These are phyloP conservation scores for Thielaviopsis musarum DNA, from an alignment of 2,329 filamentous ascomycete species.

Conservation along the genomic window DNA sequence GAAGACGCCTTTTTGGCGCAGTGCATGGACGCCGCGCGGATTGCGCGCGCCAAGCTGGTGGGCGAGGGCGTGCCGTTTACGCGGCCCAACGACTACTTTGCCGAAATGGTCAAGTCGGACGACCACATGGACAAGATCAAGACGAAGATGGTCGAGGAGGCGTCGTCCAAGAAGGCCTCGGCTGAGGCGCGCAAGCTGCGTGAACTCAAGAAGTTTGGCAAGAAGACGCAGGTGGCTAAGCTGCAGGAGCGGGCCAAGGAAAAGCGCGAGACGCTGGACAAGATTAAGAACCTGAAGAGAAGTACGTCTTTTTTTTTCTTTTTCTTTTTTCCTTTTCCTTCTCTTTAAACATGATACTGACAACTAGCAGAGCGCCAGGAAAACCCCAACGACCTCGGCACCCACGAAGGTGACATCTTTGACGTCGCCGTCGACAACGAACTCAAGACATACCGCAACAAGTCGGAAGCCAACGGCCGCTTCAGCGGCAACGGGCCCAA, in stretches of 20 bases:
- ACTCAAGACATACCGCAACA: slow-evolving; percentile 25
- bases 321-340: background rate
- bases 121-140: slow-evolving; percentile 97
- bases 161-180: slow-evolving; percentile 78
- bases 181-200: slow-evolving; percentile 81
- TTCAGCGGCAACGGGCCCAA: slow-evolving; percentile 28
- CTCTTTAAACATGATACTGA: slow-evolving; percentile 15
- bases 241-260: slow-evolving; percentile 84
- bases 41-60: slow-evolving; percentile 57
- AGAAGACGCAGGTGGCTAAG: slow-evolving; percentile 93
- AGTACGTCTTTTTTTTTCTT: slow-evolving; percentile 47
- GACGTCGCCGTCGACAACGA: slow-evolving; percentile 70
- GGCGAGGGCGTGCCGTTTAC: slow-evolving; percentile 75
- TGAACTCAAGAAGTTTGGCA: slow-evolving; percentile 97
- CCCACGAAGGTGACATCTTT: slow-evolving; percentile 71
- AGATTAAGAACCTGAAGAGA: slow-evolving; percentile 87
- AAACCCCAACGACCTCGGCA: slow-evolving; percentile 40
- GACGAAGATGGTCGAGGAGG: slow-evolving; percentile 81
- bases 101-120: slow-evolving; percentile 97
- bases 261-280: slow-evolving; percentile 85
- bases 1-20: slow-evolving; percentile 91
- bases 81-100: slow-evolving; percentile 86
- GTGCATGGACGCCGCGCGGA: slow-evolving; percentile 59
- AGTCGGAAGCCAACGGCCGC: slow-evolving; percentile 24
- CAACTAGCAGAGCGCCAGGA: slow-evolving; percentile 64